phyloP scores from a whole-genome alignment of 2,329 filamentous ascomycete species.

The Drechslerella stenobrocha region DNA sequence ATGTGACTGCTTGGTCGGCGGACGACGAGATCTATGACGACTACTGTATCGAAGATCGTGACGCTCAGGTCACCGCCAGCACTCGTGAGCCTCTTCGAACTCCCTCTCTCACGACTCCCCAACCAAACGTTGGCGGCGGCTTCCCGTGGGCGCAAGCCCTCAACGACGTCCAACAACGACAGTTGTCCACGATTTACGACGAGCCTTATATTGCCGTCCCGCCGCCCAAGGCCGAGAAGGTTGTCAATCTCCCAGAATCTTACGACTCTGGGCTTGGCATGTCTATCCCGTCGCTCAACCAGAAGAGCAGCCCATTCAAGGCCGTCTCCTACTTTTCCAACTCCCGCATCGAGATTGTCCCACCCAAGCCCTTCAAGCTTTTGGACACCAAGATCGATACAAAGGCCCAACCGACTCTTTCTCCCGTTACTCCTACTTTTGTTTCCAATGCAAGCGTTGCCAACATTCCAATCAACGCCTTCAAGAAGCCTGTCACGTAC shows the following conservation, averaged over 20 bases:
- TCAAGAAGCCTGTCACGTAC: slow-evolving; percentile 47
- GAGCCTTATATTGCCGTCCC: slow-evolving; percentile 56
- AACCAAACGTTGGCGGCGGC: slow-evolving; percentile 72
- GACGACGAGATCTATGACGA: slow-evolving; percentile 89
- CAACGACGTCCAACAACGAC: slow-evolving; percentile 74
- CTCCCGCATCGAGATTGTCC: slow-evolving; percentile 62
- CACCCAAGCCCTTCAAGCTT: slow-evolving; percentile 61
- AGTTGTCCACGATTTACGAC: slow-evolving; percentile 82
- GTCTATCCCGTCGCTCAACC: slow-evolving; percentile 75
- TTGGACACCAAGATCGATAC: slow-evolving; percentile 76
- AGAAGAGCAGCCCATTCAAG: slow-evolving; percentile 55
- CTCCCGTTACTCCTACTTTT: slow-evolving; percentile 71
- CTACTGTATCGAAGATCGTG: slow-evolving; percentile 81
- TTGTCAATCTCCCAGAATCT: slow-evolving; percentile 77
- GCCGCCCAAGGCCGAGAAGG: slow-evolving; percentile 50
- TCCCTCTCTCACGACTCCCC: slow-evolving; percentile 87
- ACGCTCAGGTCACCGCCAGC: slow-evolving; percentile 74
- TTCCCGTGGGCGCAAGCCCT: slow-evolving; percentile 96
- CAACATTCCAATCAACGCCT: slow-evolving; percentile 59
- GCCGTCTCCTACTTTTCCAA: slow-evolving; percentile 57
- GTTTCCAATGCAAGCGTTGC: slow-evolving; percentile 72
- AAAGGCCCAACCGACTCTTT: slow-evolving; percentile 67
- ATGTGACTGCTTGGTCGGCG: slow-evolving; percentile 87
- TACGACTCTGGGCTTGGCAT: slow-evolving; percentile 78
- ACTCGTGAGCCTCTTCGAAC: slow-evolving; percentile 95